Evolutionary conservation across 2,329 filamentous ascomycete species (phyloP).

Genomic region (Arthrocladium fulminans): DNA sequence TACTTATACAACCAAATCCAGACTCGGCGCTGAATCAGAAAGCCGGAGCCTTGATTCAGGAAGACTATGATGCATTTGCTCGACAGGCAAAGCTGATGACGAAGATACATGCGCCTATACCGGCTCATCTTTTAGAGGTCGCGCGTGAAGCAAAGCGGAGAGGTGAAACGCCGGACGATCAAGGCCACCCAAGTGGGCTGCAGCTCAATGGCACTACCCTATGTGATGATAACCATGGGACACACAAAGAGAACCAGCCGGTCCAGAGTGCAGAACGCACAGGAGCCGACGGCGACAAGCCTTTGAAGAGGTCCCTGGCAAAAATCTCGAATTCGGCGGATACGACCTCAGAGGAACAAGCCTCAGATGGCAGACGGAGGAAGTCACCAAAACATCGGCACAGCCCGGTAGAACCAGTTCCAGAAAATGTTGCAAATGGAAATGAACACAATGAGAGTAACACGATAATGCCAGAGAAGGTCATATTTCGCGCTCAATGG

Average conservation of each 20-base stretch:
- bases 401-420: slow-evolving; percentile 25
- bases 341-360: background rate
- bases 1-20: slow-evolving; percentile 56
- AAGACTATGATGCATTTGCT: slow-evolving; percentile 50
- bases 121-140: slow-evolving; percentile 33
- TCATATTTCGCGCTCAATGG: slow-evolving; percentile 2
- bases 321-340: slow-evolving; percentile 32
- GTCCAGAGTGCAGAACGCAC: slow-evolving; percentile 19
- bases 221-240: background rate
- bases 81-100: slow-evolving; percentile 53
- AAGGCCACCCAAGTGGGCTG: no score
- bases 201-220: background rate
- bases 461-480: background rate
- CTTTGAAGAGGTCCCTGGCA: slow-evolving; percentile 36
- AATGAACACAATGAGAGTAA: slow-evolving; percentile 9
- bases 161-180: slow-evolving; percentile 39
- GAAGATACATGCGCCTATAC: slow-evolving; percentile 51
- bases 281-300: slow-evolving; percentile 29
- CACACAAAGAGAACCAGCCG: slow-evolving; percentile 23
- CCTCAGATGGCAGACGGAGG: slow-evolving; percentile 19
- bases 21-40: slow-evolving; percentile 55
- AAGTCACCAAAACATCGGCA: slow-evolving; percentile 31
- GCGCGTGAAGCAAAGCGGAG: slow-evolving; percentile 47
- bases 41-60: slow-evolving; percentile 50
- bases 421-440: background rate